Evolutionary conservation across 1,139 yeast species (phyloP), one percentile per base, ranked within the genome.

Genomic region (Komagataea norvegica): DNA sequence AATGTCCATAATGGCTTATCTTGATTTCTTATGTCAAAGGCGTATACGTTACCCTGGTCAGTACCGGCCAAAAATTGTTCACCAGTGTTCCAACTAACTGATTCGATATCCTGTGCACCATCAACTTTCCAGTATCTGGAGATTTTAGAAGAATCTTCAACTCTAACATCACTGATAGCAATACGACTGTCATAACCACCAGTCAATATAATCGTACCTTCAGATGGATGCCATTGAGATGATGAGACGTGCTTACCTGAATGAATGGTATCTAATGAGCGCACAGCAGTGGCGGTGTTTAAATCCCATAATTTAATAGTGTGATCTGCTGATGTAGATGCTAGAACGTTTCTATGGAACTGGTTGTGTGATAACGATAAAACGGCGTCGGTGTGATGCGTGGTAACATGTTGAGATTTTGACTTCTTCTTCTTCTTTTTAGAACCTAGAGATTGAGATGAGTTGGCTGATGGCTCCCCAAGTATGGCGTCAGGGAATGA

Each of bases 271-370:
- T 72, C 69, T 54, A 81, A 63, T 4, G 88, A 79, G 49, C 87
- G 73, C 10, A 85, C 96, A 31, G 89, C 93, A 27, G 67, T 64
- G 34, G 85, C 88, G 29, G 70, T 70, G 51, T 77, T 74, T 56
- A 91, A 69, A 61, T 91, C 98, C 99, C 99, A 91, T 50, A 91
- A 70, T 64, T 93, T 91, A 35, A 93, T 85, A 1, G 98, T 91
- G 43, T 79, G 76, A 59, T 91, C 99, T 3, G 98, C 98, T 8
- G 96, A 88, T 2, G 96, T 87, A 13, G 96, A 87, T 17, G 94
- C 95, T 45, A 91, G 74, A 19, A 91, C 81, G 46, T 87, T 80
- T 63, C 95, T 77, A 62, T 86, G 94, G 34, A 69, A 71, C 54
- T 71, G 77, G 64, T 91, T 91, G 59, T 88, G 93, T 14, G 95